Conservation (phyloP, 176 grass and related monocot genomes). For the Carex parvula region DNA sequence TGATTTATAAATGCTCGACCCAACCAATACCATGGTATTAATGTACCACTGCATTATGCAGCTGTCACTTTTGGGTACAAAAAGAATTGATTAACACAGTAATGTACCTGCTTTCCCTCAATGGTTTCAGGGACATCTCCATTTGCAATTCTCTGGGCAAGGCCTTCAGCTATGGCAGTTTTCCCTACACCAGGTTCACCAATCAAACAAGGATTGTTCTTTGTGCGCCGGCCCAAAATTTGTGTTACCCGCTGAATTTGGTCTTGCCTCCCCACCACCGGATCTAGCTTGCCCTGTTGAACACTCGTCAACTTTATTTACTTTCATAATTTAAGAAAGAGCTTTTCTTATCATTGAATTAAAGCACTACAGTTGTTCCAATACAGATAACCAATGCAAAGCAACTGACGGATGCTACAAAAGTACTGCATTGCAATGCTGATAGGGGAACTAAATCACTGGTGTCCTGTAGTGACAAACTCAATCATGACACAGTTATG, state of each 20-base stretch:
- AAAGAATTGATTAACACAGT: neutral
- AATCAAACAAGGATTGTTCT: constrained; percentile 98
- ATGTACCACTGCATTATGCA: neutral
- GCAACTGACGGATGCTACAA: neutral
- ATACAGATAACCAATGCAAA: neutral
- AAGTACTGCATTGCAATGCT: neutral
- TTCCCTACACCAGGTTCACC: constrained; percentile 98
- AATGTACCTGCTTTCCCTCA: constrained; percentile 82
- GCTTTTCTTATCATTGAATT: neutral
- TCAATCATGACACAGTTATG: neutral
- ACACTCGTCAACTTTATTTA: neutral
- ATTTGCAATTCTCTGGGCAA: constrained; percentile 74
- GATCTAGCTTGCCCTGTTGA: constrained; percentile 83
- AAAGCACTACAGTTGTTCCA: neutral
- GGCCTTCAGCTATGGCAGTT: constrained; percentile 94
- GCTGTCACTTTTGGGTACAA: neutral
- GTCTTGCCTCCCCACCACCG: constrained; percentile 83
- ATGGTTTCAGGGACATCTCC: constrained; percentile 98
- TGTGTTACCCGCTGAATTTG: constrained; percentile 92
- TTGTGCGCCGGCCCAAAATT: constrained; percentile 88
- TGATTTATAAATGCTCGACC: neutral
- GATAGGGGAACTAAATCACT: neutral
- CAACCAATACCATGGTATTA: constrained; percentile 3
- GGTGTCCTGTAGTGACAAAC: neutral
- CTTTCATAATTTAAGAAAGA: neutral